Evolutionary conservation across 1,139 yeast species (phyloP), one percentile per base, ranked within the genome.

Genomic region (Komagataea norvegica): DNA sequence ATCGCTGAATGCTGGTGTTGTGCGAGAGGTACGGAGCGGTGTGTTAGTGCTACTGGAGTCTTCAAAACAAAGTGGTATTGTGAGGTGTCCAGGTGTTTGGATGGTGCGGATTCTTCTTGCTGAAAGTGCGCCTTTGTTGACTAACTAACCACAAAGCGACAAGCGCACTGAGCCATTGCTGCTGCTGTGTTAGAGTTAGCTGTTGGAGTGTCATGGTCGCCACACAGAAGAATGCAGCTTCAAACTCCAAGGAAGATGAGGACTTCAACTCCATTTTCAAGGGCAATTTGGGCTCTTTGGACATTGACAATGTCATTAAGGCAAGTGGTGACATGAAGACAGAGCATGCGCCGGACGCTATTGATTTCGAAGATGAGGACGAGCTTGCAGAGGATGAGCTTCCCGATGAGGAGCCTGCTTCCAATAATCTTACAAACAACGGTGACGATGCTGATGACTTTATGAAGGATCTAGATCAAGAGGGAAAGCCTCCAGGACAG

Each of bases 331-430:
- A 51, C 29, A 46, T 48, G 53, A 42, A 46, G 23, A 66, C 77
- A 38, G 59, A 72, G 41, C 97, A 89, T 59, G 91, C 93, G 1
- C 96, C 78, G 5, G 91, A 89, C 57, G 97, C 98, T n/a, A 67
- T 88, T 31, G 97, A 91, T 60, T 91, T 85, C 57, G 96, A 87
- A 54, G 96, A 87, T 56, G 94, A 86, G 48, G 97, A 89, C 50
- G 96, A 89, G 58, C 67, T 91, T 40, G 97, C 97, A 0, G 97
- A 88, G 33, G 96, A 87, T 38, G 86, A 77, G 34, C 47, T 65
- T 7, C 70, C 72, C 1, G 70, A 63, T n/a, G 77, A 71, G 41
- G 72, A 63, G 22, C 55, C 48, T 14, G 21, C 50, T 1, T 29
- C 45, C 47, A 29, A 34, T 46, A 21, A 13, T 8, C 57, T 48